Evolutionary conservation across 2,329 filamentous ascomycete species (phyloP).

Genomic region (Paraphoma chrysanthemicola): DNA sequence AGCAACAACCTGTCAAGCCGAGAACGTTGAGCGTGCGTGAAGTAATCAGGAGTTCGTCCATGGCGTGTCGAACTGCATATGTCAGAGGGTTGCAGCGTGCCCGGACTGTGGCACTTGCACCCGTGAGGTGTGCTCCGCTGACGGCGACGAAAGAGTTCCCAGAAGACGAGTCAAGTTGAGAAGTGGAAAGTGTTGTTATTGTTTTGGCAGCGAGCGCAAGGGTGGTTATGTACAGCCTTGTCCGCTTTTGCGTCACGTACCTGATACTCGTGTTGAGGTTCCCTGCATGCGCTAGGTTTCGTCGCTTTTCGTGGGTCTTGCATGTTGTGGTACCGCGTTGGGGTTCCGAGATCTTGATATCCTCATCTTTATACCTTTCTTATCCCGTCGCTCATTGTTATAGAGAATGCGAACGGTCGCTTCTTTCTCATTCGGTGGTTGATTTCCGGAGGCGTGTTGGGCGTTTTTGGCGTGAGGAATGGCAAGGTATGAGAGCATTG

Average conservation of each 20-base stretch:
- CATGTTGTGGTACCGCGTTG: constrained; percentile 1
- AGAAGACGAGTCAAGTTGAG: background rate
- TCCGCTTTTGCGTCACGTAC: constrained; percentile 1
- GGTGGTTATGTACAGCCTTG: background rate
- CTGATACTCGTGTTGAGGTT: constrained; percentile 6
- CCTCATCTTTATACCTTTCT: background rate
- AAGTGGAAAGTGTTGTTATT: background rate
- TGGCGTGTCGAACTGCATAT: constrained; percentile 1
- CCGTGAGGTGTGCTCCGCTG: background rate
- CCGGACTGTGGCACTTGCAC: background rate
- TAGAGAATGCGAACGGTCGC: background rate
- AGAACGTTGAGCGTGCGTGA: constrained; percentile 5
- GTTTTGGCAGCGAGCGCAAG: background rate
- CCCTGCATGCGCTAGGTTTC: constrained; percentile 6
- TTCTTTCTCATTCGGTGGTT: background rate
- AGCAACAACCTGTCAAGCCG: constrained; percentile 14
- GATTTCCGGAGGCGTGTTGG: background rate
- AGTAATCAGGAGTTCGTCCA: background rate
- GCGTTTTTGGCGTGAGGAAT: constrained; percentile 2
- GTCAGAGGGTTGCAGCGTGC: background rate
- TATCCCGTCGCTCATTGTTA: background rate
- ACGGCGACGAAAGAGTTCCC: background rate
- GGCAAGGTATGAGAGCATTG: background rate
- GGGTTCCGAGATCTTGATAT: background rate
- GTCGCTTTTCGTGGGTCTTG: constrained; percentile 4